Evolutionary conservation across 306 rosid species (phyloP), one percentile per base, ranked within the genome.

Genomic region (Bauhinia variegata): DNA sequence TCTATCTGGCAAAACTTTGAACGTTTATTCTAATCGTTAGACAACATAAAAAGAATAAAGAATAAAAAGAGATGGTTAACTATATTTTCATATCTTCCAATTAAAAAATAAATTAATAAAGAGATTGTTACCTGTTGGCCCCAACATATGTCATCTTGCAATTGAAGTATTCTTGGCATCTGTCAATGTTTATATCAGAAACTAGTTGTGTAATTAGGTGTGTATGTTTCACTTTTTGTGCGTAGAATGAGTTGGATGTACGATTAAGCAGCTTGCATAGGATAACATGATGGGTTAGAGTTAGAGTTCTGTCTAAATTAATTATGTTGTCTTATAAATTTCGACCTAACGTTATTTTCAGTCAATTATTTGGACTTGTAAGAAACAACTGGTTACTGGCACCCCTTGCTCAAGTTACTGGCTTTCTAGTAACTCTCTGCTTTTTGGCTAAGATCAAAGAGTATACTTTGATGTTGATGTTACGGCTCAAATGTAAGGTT

Each of bases 331-430:
- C 37, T 31, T 16, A 11, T 3, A 1, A 52, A 51, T 52, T 70
- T 9, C 50, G 59, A 47, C 18, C 41, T 48, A 48, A 10, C 59
- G 34, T 58, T 4, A 4, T 34, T 64, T 53, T 42, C 17, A 59
- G 71, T 31, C 19, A 75, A 52, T 78, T 46, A 67, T 60, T 57
- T 77, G 43, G 53, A 11, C 77, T 58, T 11, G 81, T 71, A 73
- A 65, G 23, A 77, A 33, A 36, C 73, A 50, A 60, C 52, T n/a
- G n/a, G n/a, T n/a, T n/a, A n/a, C n/a, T n/a, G n/a, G n/a, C n/a
- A n/a, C n/a, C n/a, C n/a, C n/a, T n/a, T n/a, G n/a, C n/a, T n/a
- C n/a, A n/a, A n/a, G n/a, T n/a, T n/a, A n/a, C n/a, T n/a, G n/a
- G n/a, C n/a, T n/a, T n/a, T n/a, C n/a, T n/a, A n/a, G n/a, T n/a